Evolutionary conservation across 352 stramenopile species (phyloP).

Genomic region (Phytophthora idaei): DNA sequence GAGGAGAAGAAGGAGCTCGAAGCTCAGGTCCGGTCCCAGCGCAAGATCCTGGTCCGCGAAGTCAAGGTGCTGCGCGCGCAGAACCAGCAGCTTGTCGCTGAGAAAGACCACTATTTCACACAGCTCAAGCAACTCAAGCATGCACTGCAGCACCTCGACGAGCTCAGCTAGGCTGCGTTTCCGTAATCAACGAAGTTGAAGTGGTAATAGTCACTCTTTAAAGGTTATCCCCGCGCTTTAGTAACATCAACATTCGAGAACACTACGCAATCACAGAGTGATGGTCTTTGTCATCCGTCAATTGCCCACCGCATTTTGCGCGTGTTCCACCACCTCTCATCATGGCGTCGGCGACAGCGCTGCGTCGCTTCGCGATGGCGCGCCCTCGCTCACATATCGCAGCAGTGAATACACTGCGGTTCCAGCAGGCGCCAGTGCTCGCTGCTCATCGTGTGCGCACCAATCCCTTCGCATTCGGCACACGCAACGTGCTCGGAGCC

Average conservation of each 20-base stretch:
- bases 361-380: constrained; percentile 41
- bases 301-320: constrained; percentile 5
- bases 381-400: constrained; percentile 13
- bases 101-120: constrained; percentile 75
- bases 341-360: constrained; percentile 46
- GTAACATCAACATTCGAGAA: constrained; percentile 19
- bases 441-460: background rate
- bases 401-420: background rate
- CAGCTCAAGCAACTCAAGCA: constrained; percentile 82
- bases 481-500: constrained; percentile 13
- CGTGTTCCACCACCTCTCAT: background rate
- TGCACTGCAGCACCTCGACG: constrained; percentile 74
- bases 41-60: constrained; percentile 83
- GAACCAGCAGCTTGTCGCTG: constrained; percentile 64
- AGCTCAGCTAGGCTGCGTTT: constrained; percentile 36
- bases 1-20: constrained; percentile 83
- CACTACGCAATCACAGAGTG: constrained; percentile 18
- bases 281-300: constrained; percentile 8
- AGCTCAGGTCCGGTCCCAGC: constrained; percentile 69
- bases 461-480: constrained; percentile 19
- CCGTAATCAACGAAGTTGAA: constrained; percentile 16
- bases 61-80: constrained; percentile 75
- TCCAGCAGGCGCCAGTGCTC: constrained; percentile 15
- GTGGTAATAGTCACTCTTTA: constrained; percentile 5
- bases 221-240: background rate